A percentile compares a stretch with the other conserved stretches of the same genome.
Evolutionary conservation across 129 eudicot species (phyloP).

Genomic region (Apium graveolens): DNA sequence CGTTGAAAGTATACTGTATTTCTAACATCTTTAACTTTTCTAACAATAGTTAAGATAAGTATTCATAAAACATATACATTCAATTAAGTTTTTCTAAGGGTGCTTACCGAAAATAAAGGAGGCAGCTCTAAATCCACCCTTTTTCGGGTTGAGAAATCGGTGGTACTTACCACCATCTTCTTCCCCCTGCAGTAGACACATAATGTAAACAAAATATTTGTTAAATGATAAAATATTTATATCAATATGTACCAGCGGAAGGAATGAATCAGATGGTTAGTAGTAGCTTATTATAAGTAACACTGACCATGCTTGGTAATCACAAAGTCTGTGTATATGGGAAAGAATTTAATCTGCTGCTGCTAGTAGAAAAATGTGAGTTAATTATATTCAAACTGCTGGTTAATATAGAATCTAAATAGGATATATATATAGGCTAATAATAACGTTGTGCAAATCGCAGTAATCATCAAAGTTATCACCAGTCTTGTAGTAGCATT

Average conservation of each 20-base stretch:
- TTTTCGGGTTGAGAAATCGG: neutral
- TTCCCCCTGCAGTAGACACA: neutral
- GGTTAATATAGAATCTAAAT: neutral
- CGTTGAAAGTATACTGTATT: no score
- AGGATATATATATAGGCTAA: neutral
- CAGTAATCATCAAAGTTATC: neutral
- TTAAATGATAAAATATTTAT: neutral
- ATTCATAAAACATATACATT: no score
- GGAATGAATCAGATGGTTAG: neutral
- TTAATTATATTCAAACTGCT: neutral
- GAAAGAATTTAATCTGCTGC: neutral
- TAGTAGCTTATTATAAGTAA: no score
- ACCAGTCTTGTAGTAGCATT: neutral
- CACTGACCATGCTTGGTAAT: neutral
- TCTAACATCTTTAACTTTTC: no score
- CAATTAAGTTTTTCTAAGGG: neutral
- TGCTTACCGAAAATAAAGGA: conserved; percentile 8
- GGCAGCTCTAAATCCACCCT: conserved; percentile 11
- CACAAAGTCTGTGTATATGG: neutral
- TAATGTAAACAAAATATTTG: neutral
- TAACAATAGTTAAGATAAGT: no score
- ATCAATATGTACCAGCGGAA: no score
- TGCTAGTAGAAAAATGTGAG: neutral
- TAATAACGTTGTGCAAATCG: neutral
- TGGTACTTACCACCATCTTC: conserved; percentile 4